Evolutionary conservation across 352 stramenopile genomes (phyloP), one percentile per base, ranked within the genome.

Genomic region (Phytophthora sp.): DNA sequence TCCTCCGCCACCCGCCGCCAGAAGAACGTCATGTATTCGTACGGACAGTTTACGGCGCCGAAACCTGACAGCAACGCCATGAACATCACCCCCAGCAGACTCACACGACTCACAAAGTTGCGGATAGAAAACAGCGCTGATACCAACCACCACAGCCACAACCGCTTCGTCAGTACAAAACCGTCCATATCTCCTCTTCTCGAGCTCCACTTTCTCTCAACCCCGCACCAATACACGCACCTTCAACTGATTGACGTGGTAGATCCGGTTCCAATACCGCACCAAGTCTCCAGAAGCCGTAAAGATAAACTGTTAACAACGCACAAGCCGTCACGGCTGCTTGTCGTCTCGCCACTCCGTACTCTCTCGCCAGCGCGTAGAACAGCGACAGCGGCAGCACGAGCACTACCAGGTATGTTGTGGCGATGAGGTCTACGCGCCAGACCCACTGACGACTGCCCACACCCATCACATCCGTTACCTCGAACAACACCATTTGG

Each of bases 21-120:
- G 58, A 92, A 95, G 57, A 95, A 78, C 55, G 84, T 89, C 57
- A 95, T 77, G 66, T 91, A 91, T 68, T 95, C 86, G 71, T 95
- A 95, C 35, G 86, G 86, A 54, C 80, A 92, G 66, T 95, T 91
- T 26, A 95, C 84, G 7, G 86, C 86, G 41, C 86, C 86, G 61
- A 95, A 95, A 0, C 86, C 86, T 0, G 86, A 95, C 38, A 95
- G 73, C 12, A 93, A 38, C 15, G 86, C 86, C 84, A 95, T 93
- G 46, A 95, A 89, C 44, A 93, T 72, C 21, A 95, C 86, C 7
- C 86, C 86, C 29, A 95, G 60, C 16, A 95, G 60, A 73, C 83
- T 91, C 57, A 93, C 84, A 38, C 86, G 81, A 58, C 86, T 95
- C 50, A 95, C 85, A 63, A 93, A 89, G 46, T 89, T 89, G 16